These are phyloP conservation scores for Gynostemma pentaphyllum DNA, from an alignment of 306 rosid species.

Conservation along the genomic window DNA sequence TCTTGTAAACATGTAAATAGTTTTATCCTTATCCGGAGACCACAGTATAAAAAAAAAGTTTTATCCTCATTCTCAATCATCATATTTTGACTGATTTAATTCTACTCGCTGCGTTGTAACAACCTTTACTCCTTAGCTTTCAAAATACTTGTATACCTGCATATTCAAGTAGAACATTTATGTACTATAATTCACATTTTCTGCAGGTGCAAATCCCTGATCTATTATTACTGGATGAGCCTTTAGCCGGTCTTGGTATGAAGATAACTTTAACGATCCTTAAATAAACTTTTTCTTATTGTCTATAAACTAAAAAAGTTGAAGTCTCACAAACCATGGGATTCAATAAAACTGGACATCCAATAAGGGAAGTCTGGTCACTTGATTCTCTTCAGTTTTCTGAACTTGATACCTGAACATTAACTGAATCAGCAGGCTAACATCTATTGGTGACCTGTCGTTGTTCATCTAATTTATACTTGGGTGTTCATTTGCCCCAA, in stretches of 20 bases:
- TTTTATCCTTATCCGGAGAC: no score
- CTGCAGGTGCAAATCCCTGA: constrained; percentile 83
- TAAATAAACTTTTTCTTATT: not conserved
- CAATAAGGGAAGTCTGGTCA: not conserved
- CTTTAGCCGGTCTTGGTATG: constrained; percentile 95
- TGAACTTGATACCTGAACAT: not conserved
- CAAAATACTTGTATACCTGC: not conserved
- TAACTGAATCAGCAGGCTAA: not conserved
- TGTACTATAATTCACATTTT: not conserved
- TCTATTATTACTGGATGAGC: constrained; percentile 86
- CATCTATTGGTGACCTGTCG: not conserved
- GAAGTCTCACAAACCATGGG: not conserved
- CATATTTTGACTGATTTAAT: not conserved
- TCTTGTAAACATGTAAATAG: not conserved
- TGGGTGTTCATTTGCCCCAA: not conserved
- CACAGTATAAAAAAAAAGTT: no score
- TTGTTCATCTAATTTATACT: not conserved
- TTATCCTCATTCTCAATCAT: not conserved
- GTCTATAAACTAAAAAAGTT: not conserved
- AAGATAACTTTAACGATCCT: constrained; percentile 11
- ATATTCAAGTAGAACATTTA: not conserved
- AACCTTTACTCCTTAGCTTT: not conserved
- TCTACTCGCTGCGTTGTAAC: not conserved
- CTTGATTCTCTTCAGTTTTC: not conserved
- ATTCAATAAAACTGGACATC: not conserved